phyloP scores from a whole-genome alignment of 163 green algal species.

The Volvox carteri region DNA sequence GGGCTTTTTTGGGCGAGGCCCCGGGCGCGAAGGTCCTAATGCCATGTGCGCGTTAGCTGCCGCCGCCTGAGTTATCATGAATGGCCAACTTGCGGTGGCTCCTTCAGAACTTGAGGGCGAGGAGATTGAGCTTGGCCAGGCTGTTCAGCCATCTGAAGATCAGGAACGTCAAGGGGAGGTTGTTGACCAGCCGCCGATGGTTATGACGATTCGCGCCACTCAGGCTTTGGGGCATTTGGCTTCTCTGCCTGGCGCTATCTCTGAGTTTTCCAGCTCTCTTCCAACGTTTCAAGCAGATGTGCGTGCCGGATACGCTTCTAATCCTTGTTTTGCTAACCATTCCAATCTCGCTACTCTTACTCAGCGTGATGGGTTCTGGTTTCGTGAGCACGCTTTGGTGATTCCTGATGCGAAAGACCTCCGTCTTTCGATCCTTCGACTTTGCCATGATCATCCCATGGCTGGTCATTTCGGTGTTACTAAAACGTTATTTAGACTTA shows the following conservation, averaged over 20 bases:
- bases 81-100: too few relatives aligned
- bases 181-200: conserved; percentile 14
- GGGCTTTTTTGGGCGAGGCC: too few relatives aligned
- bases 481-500: neutral
- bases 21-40: too few relatives aligned
- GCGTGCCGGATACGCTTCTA: neutral
- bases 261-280: too few relatives aligned
- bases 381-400: neutral
- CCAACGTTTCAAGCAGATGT: neutral
- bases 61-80: too few relatives aligned
- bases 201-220: conserved; percentile 40
- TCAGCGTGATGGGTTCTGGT: neutral
- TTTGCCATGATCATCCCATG: conserved; percentile 47
- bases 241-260: neutral
- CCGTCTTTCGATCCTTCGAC: neutral
- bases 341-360: too few relatives aligned
- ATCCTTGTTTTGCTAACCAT: conserved; percentile 30
- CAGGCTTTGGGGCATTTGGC: neutral
- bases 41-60: too few relatives aligned
- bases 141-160: too few relatives aligned
- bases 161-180: neutral
- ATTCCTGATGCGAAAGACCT: neutral
- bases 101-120: too few relatives aligned
- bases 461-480: conserved; percentile 44
- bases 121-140: too few relatives aligned